phyloP scores from a whole-genome alignment of 1,284 basidiomycete genomes.

The Vanrija sp. region DNA sequence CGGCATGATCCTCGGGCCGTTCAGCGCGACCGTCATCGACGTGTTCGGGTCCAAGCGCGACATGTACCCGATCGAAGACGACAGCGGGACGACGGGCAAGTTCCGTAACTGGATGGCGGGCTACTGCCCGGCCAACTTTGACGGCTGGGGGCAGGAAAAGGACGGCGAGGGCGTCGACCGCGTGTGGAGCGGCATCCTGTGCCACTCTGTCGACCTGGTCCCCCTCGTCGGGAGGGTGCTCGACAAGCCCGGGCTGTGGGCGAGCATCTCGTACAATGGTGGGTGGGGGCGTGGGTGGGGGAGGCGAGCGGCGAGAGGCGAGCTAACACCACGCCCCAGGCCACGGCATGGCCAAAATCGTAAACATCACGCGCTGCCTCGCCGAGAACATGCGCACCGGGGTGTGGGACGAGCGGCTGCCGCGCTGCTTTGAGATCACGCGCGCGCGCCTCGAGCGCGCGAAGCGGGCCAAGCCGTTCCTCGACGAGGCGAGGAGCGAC shows the following conservation, averaged over 20 bases:
- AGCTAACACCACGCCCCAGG: constrained; percentile 1
- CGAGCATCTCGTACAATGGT: constrained; percentile 26
- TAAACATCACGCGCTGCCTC: constrained; percentile 11
- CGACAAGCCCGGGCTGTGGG: constrained; percentile 14
- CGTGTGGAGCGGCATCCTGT: constrained; percentile 24
- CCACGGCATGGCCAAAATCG: constrained; percentile 22
- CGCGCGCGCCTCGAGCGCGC: too few relatives aligned
- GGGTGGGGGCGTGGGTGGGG: not conserved
- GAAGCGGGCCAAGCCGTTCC: too few relatives aligned
- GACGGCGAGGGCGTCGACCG: constrained; percentile 21
- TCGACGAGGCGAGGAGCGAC: too few relatives aligned
- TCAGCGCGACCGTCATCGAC: constrained; percentile 5
- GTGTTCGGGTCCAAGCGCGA: constrained; percentile 9
- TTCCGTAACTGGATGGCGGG: not conserved
- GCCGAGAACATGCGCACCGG: constrained; percentile 9
- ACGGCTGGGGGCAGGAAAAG: constrained; percentile 18
- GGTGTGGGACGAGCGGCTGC: constrained; percentile 14
- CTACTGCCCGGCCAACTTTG: constrained; percentile 13
- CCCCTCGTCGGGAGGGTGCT: constrained; percentile 22
- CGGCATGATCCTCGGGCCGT: constrained; percentile 17
- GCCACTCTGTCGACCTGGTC: constrained; percentile 20
- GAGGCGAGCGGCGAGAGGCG: too few relatives aligned
- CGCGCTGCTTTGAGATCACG: constrained; percentile 14
- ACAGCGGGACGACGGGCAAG: constrained; percentile 4
- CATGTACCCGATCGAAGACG: constrained; percentile 10